Conservation (phyloP, 192 early-diverging fungal genomes). For the Dissophora ornata region DNA sequence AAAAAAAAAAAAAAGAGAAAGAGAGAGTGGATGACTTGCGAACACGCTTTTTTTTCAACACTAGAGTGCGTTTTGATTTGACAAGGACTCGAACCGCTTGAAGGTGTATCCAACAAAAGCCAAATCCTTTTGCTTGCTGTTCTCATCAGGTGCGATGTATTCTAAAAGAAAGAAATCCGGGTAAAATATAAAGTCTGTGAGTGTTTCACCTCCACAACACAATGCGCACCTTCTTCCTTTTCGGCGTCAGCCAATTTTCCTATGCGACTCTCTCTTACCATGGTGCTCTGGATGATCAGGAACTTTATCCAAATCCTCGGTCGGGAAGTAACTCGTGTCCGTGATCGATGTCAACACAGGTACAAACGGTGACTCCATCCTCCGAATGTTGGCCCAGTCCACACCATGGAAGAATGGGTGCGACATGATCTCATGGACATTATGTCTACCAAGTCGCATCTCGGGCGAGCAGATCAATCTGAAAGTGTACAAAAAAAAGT, state of each 20-base stretch:
- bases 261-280: conserved; percentile 1
- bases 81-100: conserved; percentile 90
- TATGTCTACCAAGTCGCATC: conserved; percentile 82
- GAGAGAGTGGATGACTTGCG: neutral
- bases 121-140: conserved; percentile 85
- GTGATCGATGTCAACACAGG: conserved; percentile 94
- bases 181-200: neutral
- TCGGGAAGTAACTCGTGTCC: conserved; percentile 98
- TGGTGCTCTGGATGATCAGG: conserved; percentile 61
- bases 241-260: too few species aligned
- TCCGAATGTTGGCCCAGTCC: conserved; percentile 89
- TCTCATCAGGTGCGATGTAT: conserved; percentile 36
- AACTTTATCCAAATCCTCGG: conserved; percentile 89
- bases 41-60: neutral
- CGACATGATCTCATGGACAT: conserved; percentile 83
- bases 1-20: neutral
- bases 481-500: neutral
- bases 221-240: too few species aligned
- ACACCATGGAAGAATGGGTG: conserved; percentile 97
- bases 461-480: conserved; percentile 90
- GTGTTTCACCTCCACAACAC: too few species aligned
- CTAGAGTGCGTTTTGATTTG: conserved; percentile 68
- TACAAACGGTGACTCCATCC: conserved; percentile 89
- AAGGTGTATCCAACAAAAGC: conserved; percentile 99
- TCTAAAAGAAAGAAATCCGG: neutral